Base-by-base conservation (phyloP, 768 basidiomycete genomes). In the Collybia mongolica region DNA sequence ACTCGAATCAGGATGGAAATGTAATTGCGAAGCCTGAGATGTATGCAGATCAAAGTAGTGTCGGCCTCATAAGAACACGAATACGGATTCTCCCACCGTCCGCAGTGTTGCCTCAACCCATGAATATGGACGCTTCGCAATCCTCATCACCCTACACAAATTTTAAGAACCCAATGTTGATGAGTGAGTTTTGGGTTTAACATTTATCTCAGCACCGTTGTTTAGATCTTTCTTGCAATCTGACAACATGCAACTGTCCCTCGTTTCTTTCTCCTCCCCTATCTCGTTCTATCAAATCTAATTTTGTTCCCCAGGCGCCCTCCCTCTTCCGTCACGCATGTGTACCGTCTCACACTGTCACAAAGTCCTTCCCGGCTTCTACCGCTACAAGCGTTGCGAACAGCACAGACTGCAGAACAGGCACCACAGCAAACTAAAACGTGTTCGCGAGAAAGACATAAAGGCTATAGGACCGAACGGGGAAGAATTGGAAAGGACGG, bases 301-400 rank as follows among this genome's bases (percentile, higher is more conserved):
- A n/a, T 46, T 46, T 17, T 46, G 28, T 19, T 39, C 38, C 36
- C 43, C 48, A 32, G 49, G 40, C 41, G 18, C 56, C 17, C 48
- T 56, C 4, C 52, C 59, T 36, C 62, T 69, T 8, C 69, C 74
- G 3, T 63, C 70, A 5, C 75, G 78, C 12, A 78, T 81, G 74
- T 81, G 80, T 55, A 81, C 76, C 5, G 79, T 82, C 18, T 80
- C 77, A 22, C 81, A 81, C 56, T 82, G 81, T 47, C 77, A 78
- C 59, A 71, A 71, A 43, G 65, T 80, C 39, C 70, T 82, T 2
- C 75, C 76, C 0, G 71, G 70, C 0, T 61, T 66, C 20, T 79
- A 81, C 59, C 64, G 67, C 11, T 82, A 65, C 61, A 77, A 79
- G 48, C 75, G 79, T 28, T 82, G 81, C 61, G 81, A 81, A 53